Conservation (phyloP, 208 protist species). For the Trypanosomatidae sp. region DNA sequence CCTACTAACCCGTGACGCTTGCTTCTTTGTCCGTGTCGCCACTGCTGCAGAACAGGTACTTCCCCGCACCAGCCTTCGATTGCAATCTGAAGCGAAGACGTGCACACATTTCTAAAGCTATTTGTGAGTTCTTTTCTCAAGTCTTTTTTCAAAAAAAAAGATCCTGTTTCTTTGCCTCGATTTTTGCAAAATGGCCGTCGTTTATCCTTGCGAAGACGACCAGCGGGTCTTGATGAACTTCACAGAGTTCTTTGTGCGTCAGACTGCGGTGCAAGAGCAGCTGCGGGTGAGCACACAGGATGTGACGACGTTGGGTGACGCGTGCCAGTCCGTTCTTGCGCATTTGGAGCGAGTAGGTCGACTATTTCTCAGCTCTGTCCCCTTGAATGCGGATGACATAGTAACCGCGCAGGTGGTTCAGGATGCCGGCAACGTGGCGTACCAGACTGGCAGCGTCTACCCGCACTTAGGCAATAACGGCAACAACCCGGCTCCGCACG, state of each 20-base stretch:
- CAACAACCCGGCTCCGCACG: slow-evolving; percentile 9
- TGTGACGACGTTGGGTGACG: slow-evolving; percentile 17
- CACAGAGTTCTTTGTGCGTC: slow-evolving; percentile 19
- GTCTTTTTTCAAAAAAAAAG: too few species aligned
- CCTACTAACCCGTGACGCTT: too few species aligned
- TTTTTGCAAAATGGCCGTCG: slow-evolving; percentile 25
- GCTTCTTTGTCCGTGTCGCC: too few species aligned
- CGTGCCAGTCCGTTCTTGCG: slow-evolving; percentile 23
- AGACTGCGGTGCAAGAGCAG: too few species aligned
- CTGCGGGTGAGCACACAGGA: too few species aligned
- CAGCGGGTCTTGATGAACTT: slow-evolving; percentile 16
- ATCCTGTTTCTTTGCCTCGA: too few species aligned
- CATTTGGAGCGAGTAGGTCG: slow-evolving; percentile 15
- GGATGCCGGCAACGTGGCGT: slow-evolving; percentile 9
- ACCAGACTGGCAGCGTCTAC: slow-evolving; percentile 25
- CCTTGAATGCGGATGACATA: slow-evolving; percentile 15
- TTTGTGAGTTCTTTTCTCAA: too few species aligned
- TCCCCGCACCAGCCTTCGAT: too few species aligned
- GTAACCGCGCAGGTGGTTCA: slow-evolving; percentile 1
- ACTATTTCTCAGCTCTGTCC: slow-evolving; percentile 27
- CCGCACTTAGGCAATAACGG: slow-evolving; percentile 15
- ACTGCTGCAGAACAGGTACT: too few species aligned
- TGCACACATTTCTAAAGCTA: too few species aligned
- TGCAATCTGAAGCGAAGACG: too few species aligned
- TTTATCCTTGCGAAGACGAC: slow-evolving; percentile 35